Base-by-base conservation (phyloP, 768 basidiomycete species). In the Termitomyces sp. region DNA sequence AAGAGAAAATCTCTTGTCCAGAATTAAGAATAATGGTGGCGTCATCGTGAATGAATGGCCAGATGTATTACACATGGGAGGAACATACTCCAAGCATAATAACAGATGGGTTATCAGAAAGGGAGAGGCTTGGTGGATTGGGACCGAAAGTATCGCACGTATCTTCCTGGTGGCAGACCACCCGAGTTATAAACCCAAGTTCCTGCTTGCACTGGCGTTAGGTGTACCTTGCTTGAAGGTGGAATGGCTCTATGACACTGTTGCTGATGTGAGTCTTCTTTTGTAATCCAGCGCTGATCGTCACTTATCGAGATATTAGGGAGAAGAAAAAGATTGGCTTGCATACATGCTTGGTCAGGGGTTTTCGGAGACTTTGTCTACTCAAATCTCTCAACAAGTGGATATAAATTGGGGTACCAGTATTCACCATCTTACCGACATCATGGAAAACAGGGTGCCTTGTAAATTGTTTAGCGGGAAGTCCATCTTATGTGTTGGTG, bases 151-250 rank as follows among this genome's bases (percentile, higher is more conserved):
- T 30, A 70, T 83, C 38, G 67, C 80, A 15, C 77, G 80, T 14
- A 75, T 87, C 23, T 89, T 90, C 68, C 73, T 91, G 41, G 59
- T 91, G 15, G 81, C 89, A 0, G 85, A 90, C 59, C 80, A 84
- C 14, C 67, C 77, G 9, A 82, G 78, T 61, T 80, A 83, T 55
- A 94, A 90, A 62, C 81, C 87, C 10, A 95, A 94, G 69, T 93
- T 81, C 64, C 74, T 96, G 53, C 77, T 86, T 3, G 89, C 92
- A 6, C 78, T 98, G 35, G 92, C 90, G 0, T 73, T 94, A 41
- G 94, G 94, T 11, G 84, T 97, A 51, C 94, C 94, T 3, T 94
- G 91, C 61, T 64, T 97, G 26, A 79, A 78, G 1, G 67, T 77
- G 5, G 70, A 75, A 11, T 94, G 85, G 81, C 66, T 87, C 31